phyloP scores from a whole-genome alignment of 345 rosid genomes.

The Salix udensis region DNA sequence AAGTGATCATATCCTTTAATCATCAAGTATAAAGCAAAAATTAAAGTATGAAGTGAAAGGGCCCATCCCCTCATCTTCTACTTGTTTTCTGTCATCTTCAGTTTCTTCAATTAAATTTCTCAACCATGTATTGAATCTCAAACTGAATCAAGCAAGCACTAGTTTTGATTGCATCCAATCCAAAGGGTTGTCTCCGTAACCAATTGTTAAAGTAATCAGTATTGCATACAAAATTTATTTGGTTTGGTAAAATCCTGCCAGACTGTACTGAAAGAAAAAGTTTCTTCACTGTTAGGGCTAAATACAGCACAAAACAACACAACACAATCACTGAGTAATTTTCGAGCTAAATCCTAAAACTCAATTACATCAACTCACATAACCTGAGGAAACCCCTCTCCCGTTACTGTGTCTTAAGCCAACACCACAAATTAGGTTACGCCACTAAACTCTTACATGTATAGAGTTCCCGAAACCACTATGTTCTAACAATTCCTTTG shows the following conservation, averaged over 20 bases:
- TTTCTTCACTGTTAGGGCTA: background rate
- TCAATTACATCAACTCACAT: background rate
- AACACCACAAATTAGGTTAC: background rate
- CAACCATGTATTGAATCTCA: background rate
- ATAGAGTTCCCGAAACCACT: background rate
- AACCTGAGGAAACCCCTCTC: background rate
- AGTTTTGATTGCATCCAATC: background rate
- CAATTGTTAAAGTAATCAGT: background rate
- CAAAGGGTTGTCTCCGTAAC: background rate
- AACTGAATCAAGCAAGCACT: background rate
- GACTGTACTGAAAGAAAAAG: background rate
- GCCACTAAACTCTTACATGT: background rate
- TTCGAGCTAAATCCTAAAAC: background rate
- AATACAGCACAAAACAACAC: background rate
- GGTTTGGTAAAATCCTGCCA: background rate
- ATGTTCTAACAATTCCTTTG: background rate
- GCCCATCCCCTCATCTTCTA: background rate
- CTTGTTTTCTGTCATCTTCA: background rate
- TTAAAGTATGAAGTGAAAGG: background rate
- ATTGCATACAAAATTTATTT: background rate
- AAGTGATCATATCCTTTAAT: too few species aligned
- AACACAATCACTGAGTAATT: background rate
- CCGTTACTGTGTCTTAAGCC: background rate
- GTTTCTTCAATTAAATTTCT: background rate
- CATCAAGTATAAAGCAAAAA: too few species aligned